These are phyloP conservation scores for Nannochloropsis limnetica DNA, from an alignment of 352 stramenopile genomes.

Conservation along the genomic window DNA sequence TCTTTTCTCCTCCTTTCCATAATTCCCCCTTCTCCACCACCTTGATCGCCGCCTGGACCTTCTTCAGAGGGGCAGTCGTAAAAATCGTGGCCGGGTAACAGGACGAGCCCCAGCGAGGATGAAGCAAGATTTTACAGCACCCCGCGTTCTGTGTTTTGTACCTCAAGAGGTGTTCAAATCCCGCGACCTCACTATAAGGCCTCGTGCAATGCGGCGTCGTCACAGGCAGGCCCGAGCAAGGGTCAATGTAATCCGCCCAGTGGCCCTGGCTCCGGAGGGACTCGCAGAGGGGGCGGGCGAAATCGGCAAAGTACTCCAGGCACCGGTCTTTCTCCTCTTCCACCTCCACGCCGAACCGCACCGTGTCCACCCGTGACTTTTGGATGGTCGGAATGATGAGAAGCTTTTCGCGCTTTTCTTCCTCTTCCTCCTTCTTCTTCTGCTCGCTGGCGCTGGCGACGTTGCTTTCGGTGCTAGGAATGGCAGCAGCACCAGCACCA, in stretches of 20 bases:
- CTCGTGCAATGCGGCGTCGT: constrained; percentile 75
- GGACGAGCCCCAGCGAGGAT: constrained; percentile 81
- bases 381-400: constrained; percentile 85
- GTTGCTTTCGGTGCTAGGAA: neutral
- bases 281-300: constrained; percentile 73
- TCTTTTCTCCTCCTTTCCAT: neutral
- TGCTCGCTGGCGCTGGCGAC: neutral
- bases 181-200: constrained; percentile 74
- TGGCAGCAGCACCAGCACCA: neutral
- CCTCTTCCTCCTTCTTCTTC: constrained; percentile 54
- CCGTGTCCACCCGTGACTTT: constrained; percentile 79
- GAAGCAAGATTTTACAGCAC: constrained; percentile 89
- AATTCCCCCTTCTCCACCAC: neutral
- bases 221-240: constrained; percentile 90
- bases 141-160: constrained; percentile 66
- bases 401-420: constrained; percentile 55
- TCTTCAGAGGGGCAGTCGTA: constrained; percentile 73
- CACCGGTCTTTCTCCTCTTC: constrained; percentile 87
- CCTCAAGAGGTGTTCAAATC: constrained; percentile 66
- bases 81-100: constrained; percentile 94
- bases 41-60: constrained; percentile 61
- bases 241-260: constrained; percentile 95
- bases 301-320: constrained; percentile 85
- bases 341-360: constrained; percentile 80
- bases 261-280: constrained; percentile 65